Evolutionary conservation across 371 early-diverging fungal species (phyloP), one percentile per base, ranked within the genome.

Genomic region (Capillidium heterosporum): DNA sequence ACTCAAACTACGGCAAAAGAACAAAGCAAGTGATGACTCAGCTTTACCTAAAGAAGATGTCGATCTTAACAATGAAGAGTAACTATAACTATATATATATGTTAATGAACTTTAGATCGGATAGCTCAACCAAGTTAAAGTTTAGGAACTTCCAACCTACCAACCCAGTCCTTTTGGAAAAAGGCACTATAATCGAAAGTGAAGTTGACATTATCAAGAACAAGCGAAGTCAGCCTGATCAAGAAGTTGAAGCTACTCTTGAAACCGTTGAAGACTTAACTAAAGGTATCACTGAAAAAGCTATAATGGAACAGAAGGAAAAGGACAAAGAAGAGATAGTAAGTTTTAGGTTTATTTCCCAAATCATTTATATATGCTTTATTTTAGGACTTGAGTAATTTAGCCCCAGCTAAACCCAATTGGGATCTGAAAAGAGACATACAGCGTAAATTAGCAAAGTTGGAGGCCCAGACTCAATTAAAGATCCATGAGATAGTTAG

Each of bases 371-470:
- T 55, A n/a, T 39, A 48, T 56, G 47, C 42, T 32, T 51, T 51
- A 49, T 27, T 42, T 53, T 64, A 84, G 80, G 88, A 89, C 64
- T 71, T 90, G 1, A 72, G 75, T 49, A 78, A 84, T 32, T 63
- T 91, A 29, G 87, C 86, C 23, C 90, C 92, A 7, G 80, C 77
- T 61, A 85, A 82, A 49, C 81, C 91, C 1, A 88, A 91, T 62
- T 89, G 87, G 86, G 92, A 91, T 60, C 65, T 91, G 57, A 87
- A 86, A 61, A 72, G 86, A 28, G 91, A 89, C 63, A 72, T 91
- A 23, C 81, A 87, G 60, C 78, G 76, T 48, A 83, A 80, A 62
- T 56, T 87, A 46, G 75, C 73, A n/a, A 75, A 67, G 54, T 66
- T 91, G 32, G 86, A 87, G 54, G 71, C 74, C 43, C 71, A 65